Conservation (phyloP, 1,284 basidiomycete genomes). For the Cryptococcus sp. region DNA sequence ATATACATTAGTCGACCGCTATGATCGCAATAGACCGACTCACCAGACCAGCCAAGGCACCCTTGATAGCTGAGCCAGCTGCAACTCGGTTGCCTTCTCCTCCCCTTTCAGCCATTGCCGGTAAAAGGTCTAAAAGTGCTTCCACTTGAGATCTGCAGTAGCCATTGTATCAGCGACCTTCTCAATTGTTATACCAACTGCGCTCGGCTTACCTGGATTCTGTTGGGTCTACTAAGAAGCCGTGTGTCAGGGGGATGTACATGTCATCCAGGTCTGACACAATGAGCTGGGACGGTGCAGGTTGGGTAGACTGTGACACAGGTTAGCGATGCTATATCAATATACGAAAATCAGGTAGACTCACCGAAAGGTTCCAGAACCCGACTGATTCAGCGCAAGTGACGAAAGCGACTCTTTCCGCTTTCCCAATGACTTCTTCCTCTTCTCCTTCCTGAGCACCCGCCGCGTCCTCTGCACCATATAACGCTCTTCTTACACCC, state of each 20-base stretch:
- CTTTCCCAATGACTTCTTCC: conserved; percentile 51
- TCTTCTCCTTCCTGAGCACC: conserved; percentile 33
- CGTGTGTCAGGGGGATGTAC: conserved; percentile 76
- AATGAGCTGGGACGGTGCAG: conserved; percentile 74
- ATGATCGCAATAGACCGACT: conserved; percentile 30
- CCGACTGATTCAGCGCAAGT: conserved; percentile 84
- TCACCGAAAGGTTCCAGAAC: conserved; percentile 86
- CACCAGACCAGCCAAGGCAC: conserved; percentile 72
- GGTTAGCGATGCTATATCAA: not conserved
- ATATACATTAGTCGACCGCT: conserved; percentile 2
- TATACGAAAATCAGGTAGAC: conserved; percentile 43
- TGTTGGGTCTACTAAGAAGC: conserved; percentile 77
- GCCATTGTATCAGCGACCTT: not conserved
- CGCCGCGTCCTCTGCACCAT: conserved; percentile 60
- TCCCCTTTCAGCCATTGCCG: conserved; percentile 61
- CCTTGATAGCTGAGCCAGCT: conserved; percentile 77
- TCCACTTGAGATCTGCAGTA: conserved; percentile 43
- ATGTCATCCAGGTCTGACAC: conserved; percentile 88
- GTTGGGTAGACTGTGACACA: conserved; percentile 58
- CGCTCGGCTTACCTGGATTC: conserved; percentile 63
- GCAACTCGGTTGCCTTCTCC: conserved; percentile 61
- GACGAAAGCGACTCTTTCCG: conserved; percentile 69
- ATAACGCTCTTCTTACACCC: conserved; percentile 68
- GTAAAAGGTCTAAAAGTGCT: conserved; percentile 63
- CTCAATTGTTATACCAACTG: not conserved